Evolutionary conservation across 1,284 basidiomycete species (phyloP).

Genomic region (Pseudozyma tsukubaensis): DNA sequence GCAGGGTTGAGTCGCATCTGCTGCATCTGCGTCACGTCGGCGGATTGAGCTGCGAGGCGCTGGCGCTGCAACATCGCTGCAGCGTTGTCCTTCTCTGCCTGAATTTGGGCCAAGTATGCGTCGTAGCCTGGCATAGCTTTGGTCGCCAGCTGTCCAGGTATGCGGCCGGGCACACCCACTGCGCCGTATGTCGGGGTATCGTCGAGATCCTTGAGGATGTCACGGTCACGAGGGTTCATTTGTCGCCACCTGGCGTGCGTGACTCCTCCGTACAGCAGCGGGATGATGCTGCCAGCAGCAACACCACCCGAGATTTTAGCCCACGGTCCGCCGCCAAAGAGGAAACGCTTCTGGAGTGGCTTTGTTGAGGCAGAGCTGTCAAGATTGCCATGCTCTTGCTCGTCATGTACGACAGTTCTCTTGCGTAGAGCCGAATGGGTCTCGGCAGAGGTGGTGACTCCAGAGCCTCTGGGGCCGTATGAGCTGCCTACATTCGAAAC

Average conservation of each 20-base stretch:
- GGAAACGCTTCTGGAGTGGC: constrained; percentile 39
- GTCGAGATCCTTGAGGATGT: constrained; percentile 32
- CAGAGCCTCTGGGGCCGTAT: background rate
- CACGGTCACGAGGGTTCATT: constrained; percentile 29
- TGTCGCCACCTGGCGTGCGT: constrained; percentile 21
- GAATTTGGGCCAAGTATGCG: constrained; percentile 15
- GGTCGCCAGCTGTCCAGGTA: constrained; percentile 36
- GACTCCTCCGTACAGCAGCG: constrained; percentile 17
- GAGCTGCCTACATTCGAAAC: background rate
- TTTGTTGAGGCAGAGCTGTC: background rate
- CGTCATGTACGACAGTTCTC: constrained; percentile 1
- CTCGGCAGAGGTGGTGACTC: background rate
- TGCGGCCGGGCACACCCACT: constrained; percentile 32
- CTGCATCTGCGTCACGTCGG: background rate
- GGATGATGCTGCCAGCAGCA: constrained; percentile 11
- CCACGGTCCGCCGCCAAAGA: constrained; percentile 15
- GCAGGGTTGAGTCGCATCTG: background rate
- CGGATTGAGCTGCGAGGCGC: background rate
- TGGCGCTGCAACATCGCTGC: constrained; percentile 6
- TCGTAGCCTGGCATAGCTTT: constrained; percentile 40
- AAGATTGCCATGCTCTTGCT: background rate
- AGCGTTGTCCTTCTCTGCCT: constrained; percentile 10
- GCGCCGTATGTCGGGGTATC: constrained; percentile 36
- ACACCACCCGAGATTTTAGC: constrained; percentile 9
- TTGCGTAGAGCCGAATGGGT: constrained; percentile 27